Conservation (phyloP, 768 basidiomycete genomes). For the Leucosporidium yakuticum region DNA sequence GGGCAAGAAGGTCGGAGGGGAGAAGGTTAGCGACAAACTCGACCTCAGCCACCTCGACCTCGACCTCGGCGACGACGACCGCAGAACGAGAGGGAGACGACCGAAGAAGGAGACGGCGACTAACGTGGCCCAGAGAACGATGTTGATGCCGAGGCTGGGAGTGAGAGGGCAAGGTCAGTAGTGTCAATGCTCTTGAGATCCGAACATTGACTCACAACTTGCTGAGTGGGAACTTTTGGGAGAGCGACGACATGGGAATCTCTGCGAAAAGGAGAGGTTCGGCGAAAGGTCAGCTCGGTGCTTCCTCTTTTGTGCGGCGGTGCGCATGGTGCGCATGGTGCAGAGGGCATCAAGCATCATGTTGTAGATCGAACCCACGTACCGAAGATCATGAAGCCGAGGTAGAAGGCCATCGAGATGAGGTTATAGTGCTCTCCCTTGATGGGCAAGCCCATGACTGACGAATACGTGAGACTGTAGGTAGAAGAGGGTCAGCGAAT, state of each 20-base stretch:
- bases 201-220: conserved; percentile 6
- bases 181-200: not conserved
- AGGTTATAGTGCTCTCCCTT: conserved; percentile 53
- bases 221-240: conserved; percentile 52
- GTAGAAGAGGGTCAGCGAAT: not conserved
- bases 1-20: not conserved
- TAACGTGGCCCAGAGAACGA: conserved; percentile 52
- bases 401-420: conserved; percentile 60
- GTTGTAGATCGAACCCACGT: conserved; percentile 46
- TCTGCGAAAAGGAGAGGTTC: conserved; percentile 54
- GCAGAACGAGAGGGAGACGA: too few relatives aligned
- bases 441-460: conserved; percentile 64
- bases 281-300: too few relatives aligned
- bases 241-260: conserved; percentile 57
- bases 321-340: too few relatives aligned
- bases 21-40: too few relatives aligned
- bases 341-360: not conserved
- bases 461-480: conserved; percentile 32
- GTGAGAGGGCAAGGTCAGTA: not conserved
- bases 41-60: not conserved
- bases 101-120: not conserved
- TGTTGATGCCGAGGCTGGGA: conserved; percentile 50
- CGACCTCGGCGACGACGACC: too few relatives aligned
- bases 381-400: conserved; percentile 45
- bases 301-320: too few relatives aligned